Evolutionary conservation across 2,329 filamentous ascomycete genomes (phyloP).

Genomic region (Lasiodiplodia citricola): DNA sequence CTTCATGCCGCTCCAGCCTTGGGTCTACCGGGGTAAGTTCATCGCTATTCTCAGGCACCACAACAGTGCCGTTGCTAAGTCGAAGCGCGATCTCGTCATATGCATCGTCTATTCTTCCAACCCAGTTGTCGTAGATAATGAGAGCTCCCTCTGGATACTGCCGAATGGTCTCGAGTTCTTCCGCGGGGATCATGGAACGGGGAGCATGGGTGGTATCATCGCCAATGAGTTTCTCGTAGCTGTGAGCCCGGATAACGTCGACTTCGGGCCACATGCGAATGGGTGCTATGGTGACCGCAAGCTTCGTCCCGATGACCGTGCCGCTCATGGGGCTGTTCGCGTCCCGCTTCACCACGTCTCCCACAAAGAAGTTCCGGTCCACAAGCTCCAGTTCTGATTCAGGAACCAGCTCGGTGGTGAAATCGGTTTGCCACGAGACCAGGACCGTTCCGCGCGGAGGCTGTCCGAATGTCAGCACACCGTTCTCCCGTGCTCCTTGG

Average conservation of each 20-base stretch:
- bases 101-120: conserved; percentile 59
- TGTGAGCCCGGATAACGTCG: conserved; percentile 29
- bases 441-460: conserved; percentile 60
- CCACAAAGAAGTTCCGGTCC: conserved; percentile 60
- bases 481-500: no score
- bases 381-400: conserved; percentile 55
- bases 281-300: conserved; percentile 52
- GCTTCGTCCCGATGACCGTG: conserved; percentile 57
- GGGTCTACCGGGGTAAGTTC: conserved; percentile 47
- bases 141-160: conserved; percentile 57
- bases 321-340: conserved; percentile 58
- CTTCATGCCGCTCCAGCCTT: conserved; percentile 44
- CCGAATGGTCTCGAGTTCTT: conserved; percentile 53
- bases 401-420: conserved; percentile 47
- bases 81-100: conserved; percentile 57
- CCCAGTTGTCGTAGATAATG: conserved; percentile 61
- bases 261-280: conserved; percentile 30
- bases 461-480: conserved; percentile 18
- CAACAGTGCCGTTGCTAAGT: conserved; percentile 59
- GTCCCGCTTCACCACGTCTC: conserved; percentile 60
- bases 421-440: conserved; percentile 54
- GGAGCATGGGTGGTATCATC: conserved; percentile 31
- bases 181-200: conserved; percentile 46
- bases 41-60: conserved; percentile 55
- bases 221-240: conserved; percentile 30